A percentile compares a stretch with the other conserved stretches of the same genome.
Conservation (phyloP, 139 green algal species). For the Micractinium conductrix region DNA sequence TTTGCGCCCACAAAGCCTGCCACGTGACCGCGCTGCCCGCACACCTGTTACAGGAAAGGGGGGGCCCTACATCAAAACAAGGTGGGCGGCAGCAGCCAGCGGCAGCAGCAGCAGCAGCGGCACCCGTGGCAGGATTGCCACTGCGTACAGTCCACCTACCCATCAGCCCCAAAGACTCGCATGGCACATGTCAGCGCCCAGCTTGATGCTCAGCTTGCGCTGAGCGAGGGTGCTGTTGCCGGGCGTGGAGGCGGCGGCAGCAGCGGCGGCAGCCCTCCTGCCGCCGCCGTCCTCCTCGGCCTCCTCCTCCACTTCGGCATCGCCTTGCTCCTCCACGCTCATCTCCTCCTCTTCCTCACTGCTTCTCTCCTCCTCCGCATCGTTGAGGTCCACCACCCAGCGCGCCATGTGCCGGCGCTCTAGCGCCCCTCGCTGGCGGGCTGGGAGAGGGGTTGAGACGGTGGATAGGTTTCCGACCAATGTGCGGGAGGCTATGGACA, state of each 20-base stretch:
- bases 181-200: constrained; percentile 40
- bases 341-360: constrained; percentile 4
- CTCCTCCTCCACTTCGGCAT: constrained; percentile 18
- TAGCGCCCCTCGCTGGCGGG: too few species aligned
- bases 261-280: background rate
- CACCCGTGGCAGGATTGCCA: too few species aligned
- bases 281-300: background rate
- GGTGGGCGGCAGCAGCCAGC: too few species aligned
- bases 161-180: too few species aligned
- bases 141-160: too few species aligned
- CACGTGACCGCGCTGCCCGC: constrained; percentile 77
- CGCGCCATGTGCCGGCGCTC: too few species aligned
- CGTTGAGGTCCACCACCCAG: constrained; percentile 2
- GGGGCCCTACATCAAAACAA: too few species aligned
- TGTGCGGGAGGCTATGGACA: too few species aligned
- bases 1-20: constrained; percentile 86
- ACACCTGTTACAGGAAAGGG: too few species aligned
- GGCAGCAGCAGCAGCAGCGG: background rate
- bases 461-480: too few species aligned
- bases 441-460: too few species aligned
- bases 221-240: constrained; percentile 11
- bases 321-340: constrained; percentile 44
- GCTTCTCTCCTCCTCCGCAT: constrained; percentile 46
- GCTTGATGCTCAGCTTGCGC: constrained; percentile 43
- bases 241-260: background rate